Percentiles rank a stretch among this genome's conserved stretches.
phyloP scores from a whole-genome alignment of 2,329 filamentous ascomycete genomes.

The Neonectria sp. region DNA sequence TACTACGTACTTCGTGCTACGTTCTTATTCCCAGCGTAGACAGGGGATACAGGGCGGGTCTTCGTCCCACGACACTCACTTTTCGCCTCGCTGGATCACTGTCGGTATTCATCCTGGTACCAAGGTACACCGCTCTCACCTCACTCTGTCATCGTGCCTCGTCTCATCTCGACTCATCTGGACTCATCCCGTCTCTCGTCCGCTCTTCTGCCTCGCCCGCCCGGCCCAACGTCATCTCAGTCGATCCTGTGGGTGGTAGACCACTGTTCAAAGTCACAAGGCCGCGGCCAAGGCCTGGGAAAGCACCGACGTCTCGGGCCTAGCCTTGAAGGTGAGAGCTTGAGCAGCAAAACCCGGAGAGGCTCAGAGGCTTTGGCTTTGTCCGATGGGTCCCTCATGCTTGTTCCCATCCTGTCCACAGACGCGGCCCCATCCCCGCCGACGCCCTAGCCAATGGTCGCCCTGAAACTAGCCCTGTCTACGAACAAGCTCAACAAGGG shows the following conservation, averaged over 20 bases:
- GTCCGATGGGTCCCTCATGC: conserved; percentile 6
- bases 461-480: conserved; percentile 40
- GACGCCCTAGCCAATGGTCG: conserved; percentile 45
- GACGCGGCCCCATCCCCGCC: conserved; percentile 30
- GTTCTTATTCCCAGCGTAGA: conserved; percentile 18
- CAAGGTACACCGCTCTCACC: conserved; percentile 35
- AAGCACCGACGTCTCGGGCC: conserved; percentile 15
- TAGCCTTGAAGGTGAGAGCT: conserved; percentile 36
- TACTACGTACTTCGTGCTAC: background rate
- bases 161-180: conserved; percentile 11
- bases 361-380: conserved; percentile 30
- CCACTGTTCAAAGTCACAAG: conserved; percentile 20
- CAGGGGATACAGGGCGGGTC: conserved; percentile 9
- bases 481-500: conserved; percentile 50
- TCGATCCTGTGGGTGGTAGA: conserved; percentile 30
- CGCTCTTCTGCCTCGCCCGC: background rate
- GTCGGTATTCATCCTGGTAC: conserved; percentile 18
- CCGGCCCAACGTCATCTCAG: conserved; percentile 23
- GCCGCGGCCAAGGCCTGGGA: conserved; percentile 12
- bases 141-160: conserved; percentile 13
- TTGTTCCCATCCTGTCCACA: conserved; percentile 27
- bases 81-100: background rate
- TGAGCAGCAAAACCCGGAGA: conserved; percentile 32
- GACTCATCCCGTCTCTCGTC: conserved; percentile 10
- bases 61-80: conserved; percentile 17